phyloP scores from a whole-genome alignment of 768 basidiomycete genomes.

The Termitomyces sp. region DNA sequence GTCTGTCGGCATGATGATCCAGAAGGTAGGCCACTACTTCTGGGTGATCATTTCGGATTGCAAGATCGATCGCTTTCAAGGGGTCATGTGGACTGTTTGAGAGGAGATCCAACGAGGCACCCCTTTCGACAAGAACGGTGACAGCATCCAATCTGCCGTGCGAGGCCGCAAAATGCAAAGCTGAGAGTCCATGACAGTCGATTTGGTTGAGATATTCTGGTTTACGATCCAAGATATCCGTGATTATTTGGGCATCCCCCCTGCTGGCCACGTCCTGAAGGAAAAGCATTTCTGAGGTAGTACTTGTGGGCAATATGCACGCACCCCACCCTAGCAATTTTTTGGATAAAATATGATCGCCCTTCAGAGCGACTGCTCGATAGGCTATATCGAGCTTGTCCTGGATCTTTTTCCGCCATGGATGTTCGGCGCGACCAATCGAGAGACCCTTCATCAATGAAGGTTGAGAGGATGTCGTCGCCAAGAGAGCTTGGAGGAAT shows the following conservation, averaged over 20 bases:
- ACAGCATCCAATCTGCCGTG: not conserved
- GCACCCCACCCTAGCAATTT: not conserved
- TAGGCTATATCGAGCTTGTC: not conserved
- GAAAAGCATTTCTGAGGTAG: not conserved
- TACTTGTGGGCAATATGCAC: not conserved
- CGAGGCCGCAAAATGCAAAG: not conserved
- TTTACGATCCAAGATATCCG: not conserved
- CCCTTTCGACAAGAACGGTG: not conserved
- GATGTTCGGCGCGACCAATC: not conserved
- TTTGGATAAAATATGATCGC: not conserved
- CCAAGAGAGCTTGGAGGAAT: not conserved
- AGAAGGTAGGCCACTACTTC: not conserved
- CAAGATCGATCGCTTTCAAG: not conserved
- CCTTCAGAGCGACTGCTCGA: not conserved
- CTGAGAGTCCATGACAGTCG: not conserved
- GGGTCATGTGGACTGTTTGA: not conserved
- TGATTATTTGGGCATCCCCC: not conserved
- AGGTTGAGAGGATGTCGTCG: not conserved
- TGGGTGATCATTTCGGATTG: not conserved
- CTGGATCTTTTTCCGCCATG: not conserved
- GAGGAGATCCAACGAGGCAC: not conserved
- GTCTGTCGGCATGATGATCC: not conserved
- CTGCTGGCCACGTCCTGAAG: not conserved
- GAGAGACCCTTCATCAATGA: not conserved
- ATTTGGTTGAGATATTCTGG: not conserved